Evolutionary conservation across 371 early-diverging fungal species (phyloP).

Genomic region (Mucor circinelloides): DNA sequence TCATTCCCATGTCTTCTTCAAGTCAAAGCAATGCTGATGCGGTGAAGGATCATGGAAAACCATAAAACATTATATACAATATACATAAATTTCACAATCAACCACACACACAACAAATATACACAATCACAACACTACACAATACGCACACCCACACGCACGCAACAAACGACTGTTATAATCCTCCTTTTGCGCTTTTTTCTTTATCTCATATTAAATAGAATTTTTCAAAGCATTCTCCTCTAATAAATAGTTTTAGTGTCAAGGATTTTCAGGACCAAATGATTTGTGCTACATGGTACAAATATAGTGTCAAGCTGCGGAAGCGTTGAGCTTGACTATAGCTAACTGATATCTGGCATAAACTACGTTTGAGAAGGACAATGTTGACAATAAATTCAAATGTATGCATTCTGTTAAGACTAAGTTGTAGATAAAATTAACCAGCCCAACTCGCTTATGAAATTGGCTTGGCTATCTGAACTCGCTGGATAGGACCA

Average conservation of each 20-base stretch:
- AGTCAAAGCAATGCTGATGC: constrained; percentile 40
- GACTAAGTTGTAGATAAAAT: no score
- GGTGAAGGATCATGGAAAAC: constrained; percentile 34
- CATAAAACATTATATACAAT: neutral
- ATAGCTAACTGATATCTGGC: no score
- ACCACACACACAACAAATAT: neutral
- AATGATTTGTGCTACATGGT: neutral
- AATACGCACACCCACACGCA: neutral
- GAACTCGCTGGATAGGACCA: no score
- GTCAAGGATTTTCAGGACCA: neutral
- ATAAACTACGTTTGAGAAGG: no score
- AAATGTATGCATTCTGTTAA: no score
- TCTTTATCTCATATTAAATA: neutral
- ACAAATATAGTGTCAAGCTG: no score
- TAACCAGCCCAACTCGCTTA: no score
- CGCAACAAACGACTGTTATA: neutral
- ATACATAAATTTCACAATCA: neutral
- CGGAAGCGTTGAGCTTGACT: no score
- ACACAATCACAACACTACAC: neutral
- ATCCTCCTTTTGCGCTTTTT: neutral
- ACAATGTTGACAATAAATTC: no score
- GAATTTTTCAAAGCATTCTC: neutral
- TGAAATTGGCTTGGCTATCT: no score
- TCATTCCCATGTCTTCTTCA: constrained; percentile 41
- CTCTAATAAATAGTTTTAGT: neutral